Evolutionary conservation across 139 green algal genomes (phyloP).

Genomic region (Auxenochlorella pyrenoidosa): DNA sequence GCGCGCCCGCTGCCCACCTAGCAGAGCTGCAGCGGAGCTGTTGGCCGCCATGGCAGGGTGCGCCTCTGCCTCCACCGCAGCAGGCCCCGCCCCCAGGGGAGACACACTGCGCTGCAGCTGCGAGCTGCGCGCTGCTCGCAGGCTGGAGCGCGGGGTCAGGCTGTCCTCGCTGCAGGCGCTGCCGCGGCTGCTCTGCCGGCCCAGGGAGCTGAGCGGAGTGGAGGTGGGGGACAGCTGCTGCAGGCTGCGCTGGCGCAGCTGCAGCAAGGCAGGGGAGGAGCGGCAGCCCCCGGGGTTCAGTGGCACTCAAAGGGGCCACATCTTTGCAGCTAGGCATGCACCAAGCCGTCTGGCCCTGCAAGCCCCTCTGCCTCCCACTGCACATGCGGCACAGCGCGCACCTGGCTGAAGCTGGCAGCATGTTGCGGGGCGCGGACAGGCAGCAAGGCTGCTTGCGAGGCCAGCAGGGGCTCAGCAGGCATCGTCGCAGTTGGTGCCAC

Average conservation of each 20-base stretch:
- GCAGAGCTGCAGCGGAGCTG: neutral
- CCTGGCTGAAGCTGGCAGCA: neutral
- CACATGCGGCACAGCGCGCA: neutral
- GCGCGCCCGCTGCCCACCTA: neutral
- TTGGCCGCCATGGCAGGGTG: neutral
- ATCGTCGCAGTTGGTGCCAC: neutral
- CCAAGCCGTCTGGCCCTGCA: neutral
- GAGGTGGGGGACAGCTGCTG: conserved; percentile 34
- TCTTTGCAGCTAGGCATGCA: neutral
- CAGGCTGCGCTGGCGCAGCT: conserved; percentile 36
- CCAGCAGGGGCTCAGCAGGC: neutral
- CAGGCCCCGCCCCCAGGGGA: neutral
- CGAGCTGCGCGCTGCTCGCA: neutral
- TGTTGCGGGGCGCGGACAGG: neutral
- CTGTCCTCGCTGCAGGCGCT: neutral
- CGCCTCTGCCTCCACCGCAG: neutral
- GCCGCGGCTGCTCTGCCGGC: conserved; percentile 21
- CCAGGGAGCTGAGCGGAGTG: conserved; percentile 28
- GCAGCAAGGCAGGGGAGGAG: neutral
- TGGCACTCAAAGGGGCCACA: neutral
- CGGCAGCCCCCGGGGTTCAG: neutral
- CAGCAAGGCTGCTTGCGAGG: neutral
- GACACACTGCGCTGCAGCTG: conserved; percentile 1
- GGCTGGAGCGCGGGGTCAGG: neutral
- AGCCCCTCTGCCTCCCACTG: neutral